Evolutionary conservation across 768 basidiomycete species (phyloP), one percentile per base, ranked within the genome.

Genomic region (Ephemerocybe angulata): DNA sequence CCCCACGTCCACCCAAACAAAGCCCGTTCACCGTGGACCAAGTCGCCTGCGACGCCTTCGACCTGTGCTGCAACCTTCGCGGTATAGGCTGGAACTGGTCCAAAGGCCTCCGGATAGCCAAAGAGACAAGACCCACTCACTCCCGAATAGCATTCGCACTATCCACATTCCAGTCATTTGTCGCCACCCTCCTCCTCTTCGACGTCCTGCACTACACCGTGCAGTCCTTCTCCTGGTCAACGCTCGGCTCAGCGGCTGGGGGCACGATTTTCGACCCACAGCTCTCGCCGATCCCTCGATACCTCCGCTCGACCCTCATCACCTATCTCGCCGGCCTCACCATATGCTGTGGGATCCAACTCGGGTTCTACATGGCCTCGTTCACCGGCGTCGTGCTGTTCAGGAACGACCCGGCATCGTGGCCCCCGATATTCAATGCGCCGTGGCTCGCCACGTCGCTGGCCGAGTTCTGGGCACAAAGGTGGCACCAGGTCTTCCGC

Each of bases 401-500:
- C 43, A 61, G 63, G 24, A 83, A 86, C 63, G 58, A 71, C 43
- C 76, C 78, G 0, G 70, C 68, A 0, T 73, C 81, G 48, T 88
- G 85, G 85, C 87, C 87, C 0, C 86, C 84, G 1, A 55, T 83
- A 22, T 86, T 87, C 65, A 70, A 80, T 52, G 49, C 68, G 5
- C 87, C 87, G 3, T 88, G 80, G 78, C 38, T 63, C 10, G 65
- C 82, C 0, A 81, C 80, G 3, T 87, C 85, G 3, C 67, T 89
- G n/a, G 65, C 70, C 33, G 77, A 83, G 22, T 81, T 85, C 54
- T 89, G 87, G 88, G 72, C 77, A 3, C 64, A 57, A 53, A 69
- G 78, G n/a, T 89, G 88, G 87, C 87, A 89, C 59, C 86, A 87
- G 60, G 56, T 82, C 4, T 85, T 87, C 62, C 77, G 86, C 10